Base-by-base conservation (phyloP, 2,329 filamentous ascomycete genomes). In the Penicillium frequentans region DNA sequence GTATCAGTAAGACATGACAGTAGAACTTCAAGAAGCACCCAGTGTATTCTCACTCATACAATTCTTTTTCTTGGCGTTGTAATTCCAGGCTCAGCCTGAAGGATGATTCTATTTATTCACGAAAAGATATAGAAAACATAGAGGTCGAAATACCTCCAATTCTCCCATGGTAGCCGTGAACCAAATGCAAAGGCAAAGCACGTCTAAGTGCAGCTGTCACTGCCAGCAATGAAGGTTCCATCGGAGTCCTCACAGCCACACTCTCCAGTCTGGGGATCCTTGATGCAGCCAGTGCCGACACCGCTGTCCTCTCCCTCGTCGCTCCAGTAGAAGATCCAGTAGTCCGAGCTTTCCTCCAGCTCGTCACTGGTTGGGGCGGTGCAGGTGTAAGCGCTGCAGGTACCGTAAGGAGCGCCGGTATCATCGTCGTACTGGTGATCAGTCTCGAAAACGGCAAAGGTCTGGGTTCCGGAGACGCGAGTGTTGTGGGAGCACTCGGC, bases 321-420 rank as follows among this genome's bases (percentile, higher is more conserved):
- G 9, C 64, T 59, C 73, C 74, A 76, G 60, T 73, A 76, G 63
- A 79, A 79, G 1, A 74, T 75, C 77, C 77, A 79, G 62, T 66
- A 77, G 58, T 77, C 75, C 1, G 63, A 63, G 19, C 71, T 62
- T 43, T 56, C 55, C n/a, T 69, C 64, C 62, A 78, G 59, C 7
- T 70, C 64, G 3, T 63, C 59, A 10, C 54, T 64, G 0, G 68
- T 69, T 0, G 76, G 74, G 5, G 71, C 61, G 9, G 68, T 61
- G 63, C 75, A 79, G 1, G 74, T 77, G 62, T 78, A 79, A 1
- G 76, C 75, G 26, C 59, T 67, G 66, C 77, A 82, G 5, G 77
- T 81, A 1, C 79, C 80, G 63, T 82, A 82, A 2, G 79, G 79
- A 3, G 72, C 74, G 24, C 80, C 80, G 56, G 80, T 54, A 57